A percentile compares a stretch with the other conserved stretches of the same genome.
phyloP scores from a whole-genome alignment of 2,329 filamentous ascomycete species.

The Colletotrichum australisinense region DNA sequence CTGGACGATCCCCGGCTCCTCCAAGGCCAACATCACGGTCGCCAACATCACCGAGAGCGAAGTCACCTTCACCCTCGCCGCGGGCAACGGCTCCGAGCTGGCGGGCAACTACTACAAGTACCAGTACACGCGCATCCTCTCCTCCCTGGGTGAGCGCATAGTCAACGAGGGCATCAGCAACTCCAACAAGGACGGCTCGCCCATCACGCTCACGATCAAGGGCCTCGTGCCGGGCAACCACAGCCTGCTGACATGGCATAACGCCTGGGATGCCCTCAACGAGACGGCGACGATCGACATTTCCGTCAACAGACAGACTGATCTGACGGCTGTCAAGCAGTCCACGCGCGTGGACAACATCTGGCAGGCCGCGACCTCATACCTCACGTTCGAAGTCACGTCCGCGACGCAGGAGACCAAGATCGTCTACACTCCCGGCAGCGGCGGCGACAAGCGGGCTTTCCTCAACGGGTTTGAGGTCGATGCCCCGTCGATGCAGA shows the following conservation, averaged over 20 bases:
- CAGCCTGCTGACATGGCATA: conserved; percentile 44
- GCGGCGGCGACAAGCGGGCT: conserved; percentile 37
- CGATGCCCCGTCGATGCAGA: conserved; percentile 39
- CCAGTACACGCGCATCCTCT: conserved; percentile 40
- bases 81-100: conserved; percentile 33
- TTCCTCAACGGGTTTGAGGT: conserved; percentile 47
- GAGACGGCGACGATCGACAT: conserved; percentile 39
- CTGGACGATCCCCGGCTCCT: conserved; percentile 33
- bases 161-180: conserved; percentile 43
- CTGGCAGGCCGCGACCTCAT: conserved; percentile 44
- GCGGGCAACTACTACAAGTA: conserved; percentile 42
- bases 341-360: conserved; percentile 44
- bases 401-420: conserved; percentile 38
- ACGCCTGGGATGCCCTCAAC: conserved; percentile 43
- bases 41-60: conserved; percentile 18
- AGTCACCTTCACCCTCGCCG: conserved; percentile 21
- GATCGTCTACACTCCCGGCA: conserved; percentile 39
- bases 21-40: conserved; percentile 19
- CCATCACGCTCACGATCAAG: conserved; percentile 42
- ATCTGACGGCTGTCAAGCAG: conserved; percentile 33
- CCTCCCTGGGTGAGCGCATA: conserved; percentile 44
- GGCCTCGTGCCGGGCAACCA: conserved; percentile 43
- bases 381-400: conserved; percentile 40
- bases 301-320: conserved; percentile 39
- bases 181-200: conserved; percentile 36